Conservation (phyloP, 2,329 filamentous ascomycete species). For the Aspergillus brunneoviolaceus region DNA sequence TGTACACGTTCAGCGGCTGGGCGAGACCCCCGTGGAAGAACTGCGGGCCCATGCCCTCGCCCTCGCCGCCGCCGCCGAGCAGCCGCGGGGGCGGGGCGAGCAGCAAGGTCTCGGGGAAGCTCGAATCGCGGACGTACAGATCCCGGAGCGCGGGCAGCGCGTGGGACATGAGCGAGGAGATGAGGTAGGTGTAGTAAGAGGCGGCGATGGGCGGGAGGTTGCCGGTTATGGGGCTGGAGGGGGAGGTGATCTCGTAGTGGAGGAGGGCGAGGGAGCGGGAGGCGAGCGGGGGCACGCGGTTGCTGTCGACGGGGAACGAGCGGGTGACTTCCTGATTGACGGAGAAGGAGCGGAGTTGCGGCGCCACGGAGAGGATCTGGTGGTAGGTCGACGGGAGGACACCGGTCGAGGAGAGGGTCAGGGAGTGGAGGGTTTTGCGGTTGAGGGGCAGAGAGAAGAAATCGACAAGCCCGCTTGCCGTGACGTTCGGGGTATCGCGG, state of each 20-base stretch:
- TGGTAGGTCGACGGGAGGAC: slow-evolving; percentile 51
- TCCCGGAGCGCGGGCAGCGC: slow-evolving; percentile 70
- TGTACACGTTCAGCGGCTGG: slow-evolving; percentile 63
- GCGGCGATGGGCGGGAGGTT: slow-evolving; percentile 49
- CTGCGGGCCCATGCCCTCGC: slow-evolving; percentile 19
- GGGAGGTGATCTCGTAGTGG: slow-evolving; percentile 74
- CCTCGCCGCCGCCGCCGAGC: slow-evolving; percentile 45
- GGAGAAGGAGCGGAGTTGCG: slow-evolving; percentile 48
- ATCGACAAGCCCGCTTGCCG: slow-evolving; percentile 65
- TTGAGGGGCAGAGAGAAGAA: slow-evolving; percentile 66
- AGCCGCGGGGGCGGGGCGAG: slow-evolving; percentile 64
- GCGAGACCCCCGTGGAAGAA: slow-evolving; percentile 42
- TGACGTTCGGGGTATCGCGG: slow-evolving; percentile 69
- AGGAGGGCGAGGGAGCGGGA: slow-evolving; percentile 70
- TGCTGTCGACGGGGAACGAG: slow-evolving; percentile 53
- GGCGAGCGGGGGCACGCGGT: slow-evolving; percentile 59
- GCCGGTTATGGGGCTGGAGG: slow-evolving; percentile 55
- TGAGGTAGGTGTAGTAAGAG: slow-evolving; percentile 81
- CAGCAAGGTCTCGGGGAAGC: slow-evolving; percentile 77
- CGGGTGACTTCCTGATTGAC: slow-evolving; percentile 57
- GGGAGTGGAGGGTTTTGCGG: slow-evolving; percentile 60
- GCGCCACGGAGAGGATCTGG: slow-evolving; percentile 43
- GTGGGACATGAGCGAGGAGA: slow-evolving; percentile 74
- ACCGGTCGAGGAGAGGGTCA: slow-evolving; percentile 72
- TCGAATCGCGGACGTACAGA: slow-evolving; percentile 81